Conservation (phyloP, 2,329 filamentous ascomycete genomes). For the Magnaporthiopsis poae region DNA sequence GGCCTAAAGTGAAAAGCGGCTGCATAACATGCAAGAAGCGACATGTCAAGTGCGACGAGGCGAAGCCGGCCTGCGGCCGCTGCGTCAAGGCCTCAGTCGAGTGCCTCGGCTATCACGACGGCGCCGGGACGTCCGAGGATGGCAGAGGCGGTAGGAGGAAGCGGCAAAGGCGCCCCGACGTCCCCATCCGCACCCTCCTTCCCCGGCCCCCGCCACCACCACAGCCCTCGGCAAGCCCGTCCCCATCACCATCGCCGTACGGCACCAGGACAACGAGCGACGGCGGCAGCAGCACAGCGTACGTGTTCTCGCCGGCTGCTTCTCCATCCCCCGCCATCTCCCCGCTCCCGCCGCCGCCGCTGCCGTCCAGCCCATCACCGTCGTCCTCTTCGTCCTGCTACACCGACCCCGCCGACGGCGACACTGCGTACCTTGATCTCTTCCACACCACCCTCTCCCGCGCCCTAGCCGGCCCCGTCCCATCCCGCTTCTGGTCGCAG, state of each 20-base stretch:
- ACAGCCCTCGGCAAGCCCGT: not conserved
- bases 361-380: not conserved
- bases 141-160: not conserved
- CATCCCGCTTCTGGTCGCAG: slow-evolving; percentile 8
- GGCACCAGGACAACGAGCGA: not conserved
- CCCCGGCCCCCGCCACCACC: not conserved
- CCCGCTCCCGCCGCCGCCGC: not conserved
- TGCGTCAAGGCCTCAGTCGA: slow-evolving; percentile 19
- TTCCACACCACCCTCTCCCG: slow-evolving; percentile 6
- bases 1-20: slow-evolving; percentile 15
- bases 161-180: not conserved
- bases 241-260: not conserved
- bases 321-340: not conserved
- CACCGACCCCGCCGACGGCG: too few relatives aligned
- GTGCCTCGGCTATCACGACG: slow-evolving; percentile 18
- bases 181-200: not conserved
- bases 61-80: slow-evolving; percentile 19
- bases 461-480: slow-evolving; percentile 5
- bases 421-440: slow-evolving; percentile 7
- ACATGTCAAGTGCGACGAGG: slow-evolving; percentile 17
- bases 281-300: not conserved
- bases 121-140: not conserved
- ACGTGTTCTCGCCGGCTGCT: not conserved
- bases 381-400: not conserved
- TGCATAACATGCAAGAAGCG: slow-evolving; percentile 21